phyloP scores from a whole-genome alignment of 257 asterid species.

The Capsicum baccatum region DNA sequence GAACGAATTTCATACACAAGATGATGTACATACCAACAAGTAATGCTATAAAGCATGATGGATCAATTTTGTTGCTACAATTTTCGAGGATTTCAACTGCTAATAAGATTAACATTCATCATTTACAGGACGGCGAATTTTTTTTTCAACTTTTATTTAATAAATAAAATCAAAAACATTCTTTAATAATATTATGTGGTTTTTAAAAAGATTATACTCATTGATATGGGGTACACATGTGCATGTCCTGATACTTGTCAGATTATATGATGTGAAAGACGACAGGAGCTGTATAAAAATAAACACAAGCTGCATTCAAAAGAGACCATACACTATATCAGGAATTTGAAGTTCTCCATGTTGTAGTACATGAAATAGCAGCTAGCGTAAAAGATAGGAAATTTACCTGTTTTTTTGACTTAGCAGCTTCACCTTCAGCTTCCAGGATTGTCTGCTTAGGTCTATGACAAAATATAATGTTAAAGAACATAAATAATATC shows the following conservation, averaged over 20 bases:
- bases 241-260: background rate
- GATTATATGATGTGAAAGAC: background rate
- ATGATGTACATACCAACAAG: background rate
- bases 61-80: background rate
- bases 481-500: constrained; percentile 13
- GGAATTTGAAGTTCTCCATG: background rate
- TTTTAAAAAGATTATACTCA: background rate
- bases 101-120: background rate
- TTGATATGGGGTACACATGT: background rate
- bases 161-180: background rate
- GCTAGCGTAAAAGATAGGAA: constrained; percentile 24
- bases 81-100: background rate
- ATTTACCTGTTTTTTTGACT: constrained; percentile 71
- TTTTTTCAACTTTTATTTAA: background rate
- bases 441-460: constrained; percentile 93
- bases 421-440: constrained; percentile 94
- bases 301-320: background rate
- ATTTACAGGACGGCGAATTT: background rate
- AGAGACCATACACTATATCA: background rate
- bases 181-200: background rate
- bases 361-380: background rate
- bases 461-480: constrained; percentile 46
- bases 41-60: background rate
- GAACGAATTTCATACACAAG: background rate
- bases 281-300: background rate